Base-by-base conservation (phyloP, 2,329 filamentous ascomycete genomes). In the Penicillium glabrum region DNA sequence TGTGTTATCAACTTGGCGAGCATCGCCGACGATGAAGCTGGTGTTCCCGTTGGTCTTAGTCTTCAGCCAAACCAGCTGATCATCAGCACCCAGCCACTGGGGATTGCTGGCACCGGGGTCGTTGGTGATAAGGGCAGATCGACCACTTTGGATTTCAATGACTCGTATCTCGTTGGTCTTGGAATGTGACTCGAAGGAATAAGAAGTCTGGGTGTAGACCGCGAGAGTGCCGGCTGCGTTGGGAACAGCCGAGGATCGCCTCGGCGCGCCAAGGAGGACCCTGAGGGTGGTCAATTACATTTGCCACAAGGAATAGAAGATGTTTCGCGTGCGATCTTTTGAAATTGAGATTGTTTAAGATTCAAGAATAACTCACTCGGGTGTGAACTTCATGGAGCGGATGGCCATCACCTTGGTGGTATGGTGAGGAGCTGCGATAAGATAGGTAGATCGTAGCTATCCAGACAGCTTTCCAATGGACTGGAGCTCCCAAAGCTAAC, bases 141-240 rank as follows among this genome's bases (percentile, higher is more conserved):
- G 71, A 21, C 77, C 75, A 19, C 71, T 73, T 11, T 67, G 64
- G 35, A 80, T 70, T 41, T 81, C 75, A 4, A 81, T 59, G 4
- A 80, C 73, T 24, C 75, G 73, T 46, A 81, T 77, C 59, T 81
- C 79, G 46, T 72, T 75, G 31, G 71, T 78, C 60, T 78, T 78
- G 37, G 74, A 72, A 61, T 80, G 79, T 0, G 76, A 76, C 29
- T 80, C 76, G 62, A 81, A 81, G 23, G 78, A 80, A 60, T 81
- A 81, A n/a, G 74, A 72, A 2, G 78, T 77, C 53, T 80, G 77
- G 9, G 76, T 79, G 64, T 79, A 81, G 11, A 80, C 71, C 6
- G 77, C 75, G 27, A 80, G 71, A 14, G 73, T 79, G n/a, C 79
- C 79, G 24, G 75, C 68, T 1, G 77, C 66, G 61, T 79, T 80